phyloP scores from a whole-genome alignment of 2,329 filamentous ascomycete genomes.

The Aspergillus eucalypticola region DNA sequence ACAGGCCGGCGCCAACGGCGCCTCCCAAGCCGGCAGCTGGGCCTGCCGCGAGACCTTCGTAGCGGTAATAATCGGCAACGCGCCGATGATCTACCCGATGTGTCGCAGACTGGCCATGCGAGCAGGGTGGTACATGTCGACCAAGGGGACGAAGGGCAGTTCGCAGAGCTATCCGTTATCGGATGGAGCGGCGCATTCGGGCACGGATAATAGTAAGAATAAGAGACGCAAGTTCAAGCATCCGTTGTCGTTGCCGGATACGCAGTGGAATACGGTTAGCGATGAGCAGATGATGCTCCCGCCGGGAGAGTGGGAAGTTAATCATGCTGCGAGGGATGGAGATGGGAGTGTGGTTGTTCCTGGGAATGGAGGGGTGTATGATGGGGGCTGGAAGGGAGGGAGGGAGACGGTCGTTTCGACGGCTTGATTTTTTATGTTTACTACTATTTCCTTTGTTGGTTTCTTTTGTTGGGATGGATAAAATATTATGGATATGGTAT shows the following conservation, averaged over 20 bases:
- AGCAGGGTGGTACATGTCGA: constrained; percentile 29
- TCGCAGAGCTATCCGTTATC: constrained; percentile 29
- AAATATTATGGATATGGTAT: not conserved
- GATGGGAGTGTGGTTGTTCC: constrained; percentile 23
- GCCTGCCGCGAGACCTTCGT: constrained; percentile 49
- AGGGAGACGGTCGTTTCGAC: constrained; percentile 10
- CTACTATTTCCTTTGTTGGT: not conserved
- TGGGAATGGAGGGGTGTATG: not conserved
- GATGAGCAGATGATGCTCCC: constrained; percentile 34
- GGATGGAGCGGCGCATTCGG: constrained; percentile 15
- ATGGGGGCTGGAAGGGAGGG: not conserved
- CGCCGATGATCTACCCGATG: constrained; percentile 46
- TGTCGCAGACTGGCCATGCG: constrained; percentile 29
- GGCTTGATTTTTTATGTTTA: not conserved
- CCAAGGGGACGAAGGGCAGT: constrained; percentile 10
- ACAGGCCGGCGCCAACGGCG: constrained; percentile 39
- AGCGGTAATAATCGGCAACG: constrained; percentile 46
- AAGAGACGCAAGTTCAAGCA: constrained; percentile 30
- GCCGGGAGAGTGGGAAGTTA: constrained; percentile 21
- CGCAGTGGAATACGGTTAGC: constrained; percentile 32
- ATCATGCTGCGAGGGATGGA: constrained; percentile 22
- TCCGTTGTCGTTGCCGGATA: constrained; percentile 34
- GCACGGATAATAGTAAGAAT: not conserved
- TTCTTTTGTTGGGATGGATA: not conserved
- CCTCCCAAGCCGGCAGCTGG: constrained; percentile 46